Evolutionary conservation across 495 filamentous ascomycete genomes (phyloP), one percentile per base, ranked within the genome.

Genomic region (Hypoxylon subgilvum): DNA sequence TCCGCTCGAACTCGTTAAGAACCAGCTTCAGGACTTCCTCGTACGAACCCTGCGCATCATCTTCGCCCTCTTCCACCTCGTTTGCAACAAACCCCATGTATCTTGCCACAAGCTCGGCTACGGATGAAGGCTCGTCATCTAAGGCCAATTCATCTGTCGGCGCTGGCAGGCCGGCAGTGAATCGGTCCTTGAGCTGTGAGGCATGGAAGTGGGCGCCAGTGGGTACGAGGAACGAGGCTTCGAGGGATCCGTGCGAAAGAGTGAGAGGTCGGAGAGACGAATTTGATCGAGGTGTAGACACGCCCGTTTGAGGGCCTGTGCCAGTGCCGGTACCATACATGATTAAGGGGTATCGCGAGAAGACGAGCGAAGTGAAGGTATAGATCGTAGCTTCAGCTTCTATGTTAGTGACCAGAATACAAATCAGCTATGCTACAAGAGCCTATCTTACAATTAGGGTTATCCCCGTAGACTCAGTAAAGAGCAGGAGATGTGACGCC

Each of bases 61-160:
- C 92, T 71, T 97, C 94, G 10, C 91, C 93, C 54, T 92, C 88
- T 14, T 93, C 87, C 2, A 96, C 87, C 73, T 96, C 89, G 47
- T 81, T 73, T 49, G 91, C 91, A 31, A 96, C 83, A 74, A 90
- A 89, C 48, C 90, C 91, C 66, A 98, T 87, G 68, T 93, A 98
- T 52, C 94, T 84, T 34, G 91, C 90, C 4, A 97, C 90, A 22
- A 98, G 83, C 75, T 98, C 94, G 12, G 88, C 73, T 10, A 89
- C 83, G 6, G 94, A 98, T 0, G 94, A 97, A 4, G 94, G 94
- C 78, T 98, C 94, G 63, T 98, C 94, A 74, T 98, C 94, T 68
- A 92, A 89, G 32, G 95, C 94, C 61, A 97, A 84, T 76, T 98
- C 94, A 72, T 98, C 94, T 65, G 94, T 98, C 22, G 94, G 88